Evolutionary conservation across 1,284 basidiomycete species (phyloP), one percentile per base, ranked within the genome.

Genomic region (Porogramme epimiltina): DNA sequence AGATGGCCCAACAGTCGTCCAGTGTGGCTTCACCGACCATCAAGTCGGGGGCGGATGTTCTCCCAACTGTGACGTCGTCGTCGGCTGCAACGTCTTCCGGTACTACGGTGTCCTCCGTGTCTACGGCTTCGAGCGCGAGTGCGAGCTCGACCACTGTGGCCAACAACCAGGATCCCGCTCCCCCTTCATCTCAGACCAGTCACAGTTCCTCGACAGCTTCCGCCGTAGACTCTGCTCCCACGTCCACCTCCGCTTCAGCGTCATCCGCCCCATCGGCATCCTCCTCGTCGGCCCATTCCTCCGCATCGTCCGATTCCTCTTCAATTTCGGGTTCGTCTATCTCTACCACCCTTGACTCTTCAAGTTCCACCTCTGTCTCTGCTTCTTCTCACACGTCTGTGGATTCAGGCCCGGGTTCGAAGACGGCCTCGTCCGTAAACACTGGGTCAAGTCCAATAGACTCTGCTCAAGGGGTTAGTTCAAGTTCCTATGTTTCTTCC

Each of bases 401-500:
- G 15, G 41, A 19, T 16, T 39, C 51, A 38, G 37, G 26, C 3
- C 19, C 45, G 9, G 24, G 42, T 15, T 36, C 34, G 26, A 39
- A 24, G 26, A 24, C 11, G 24, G 38, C 26, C 24, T 37, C 34
- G 34, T 9, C 34, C n/a, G n/a, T n/a, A n/a, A 49, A 18, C 38
- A 40, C 13, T 28, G 24, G 41, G 31, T 9, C 31, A 13, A 37
- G 28, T 31, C 28, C 41, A 20, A 48, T 48, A 20, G 34, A n/a
- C 4, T 45, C 41, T 8, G 40, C 28, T 28, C 54, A 51, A 20
- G 57, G 52, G 57, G 57, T 59, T 22, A 59, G 57, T 59, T 59
- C 49, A 44, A 48, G 25, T 53, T 56, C 54, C 41, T 33, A 33
- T 55, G 43, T 48, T 54, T 45, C 51, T 10, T 45, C 45, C 42